Evolutionary conservation across 202 grass and related monocot genomes (phyloP).

Genomic region (Saccharum hybrid): DNA sequence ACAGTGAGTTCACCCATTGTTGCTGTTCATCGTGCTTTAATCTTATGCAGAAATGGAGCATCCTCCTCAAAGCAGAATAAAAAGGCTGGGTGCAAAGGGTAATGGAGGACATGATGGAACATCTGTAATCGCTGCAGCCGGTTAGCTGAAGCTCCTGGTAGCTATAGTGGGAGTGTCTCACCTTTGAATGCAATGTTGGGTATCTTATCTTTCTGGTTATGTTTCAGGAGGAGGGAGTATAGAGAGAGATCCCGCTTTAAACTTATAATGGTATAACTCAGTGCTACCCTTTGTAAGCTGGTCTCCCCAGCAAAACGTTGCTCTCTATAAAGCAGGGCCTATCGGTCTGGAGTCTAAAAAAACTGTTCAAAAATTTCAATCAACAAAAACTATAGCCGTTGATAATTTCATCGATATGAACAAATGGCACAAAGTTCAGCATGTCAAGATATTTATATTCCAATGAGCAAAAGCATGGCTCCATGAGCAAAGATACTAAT

Average conservation of each 20-base stretch:
- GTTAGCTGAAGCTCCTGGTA: background rate
- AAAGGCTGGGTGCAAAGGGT: background rate
- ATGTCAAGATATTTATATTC: background rate
- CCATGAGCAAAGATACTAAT: background rate
- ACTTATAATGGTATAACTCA: background rate
- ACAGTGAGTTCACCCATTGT: background rate
- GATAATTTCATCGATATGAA: background rate
- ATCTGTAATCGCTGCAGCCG: background rate
- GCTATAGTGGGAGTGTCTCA: background rate
- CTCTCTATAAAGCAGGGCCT: background rate
- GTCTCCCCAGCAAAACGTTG: background rate
- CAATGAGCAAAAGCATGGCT: background rate
- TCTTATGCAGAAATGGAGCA: background rate
- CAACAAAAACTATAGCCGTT: background rate
- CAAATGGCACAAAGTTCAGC: background rate
- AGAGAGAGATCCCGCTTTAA: background rate
- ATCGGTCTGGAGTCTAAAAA: background rate
- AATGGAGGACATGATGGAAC: background rate
- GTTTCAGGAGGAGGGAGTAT: background rate
- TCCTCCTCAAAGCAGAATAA: background rate
- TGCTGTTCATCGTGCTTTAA: background rate
- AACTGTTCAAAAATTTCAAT: background rate
- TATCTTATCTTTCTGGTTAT: background rate
- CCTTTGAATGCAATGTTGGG: background rate
- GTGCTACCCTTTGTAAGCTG: background rate